Evolutionary conservation across 805 yeast genomes (phyloP).

Genomic region (Cyberlindnera mycetangii): DNA sequence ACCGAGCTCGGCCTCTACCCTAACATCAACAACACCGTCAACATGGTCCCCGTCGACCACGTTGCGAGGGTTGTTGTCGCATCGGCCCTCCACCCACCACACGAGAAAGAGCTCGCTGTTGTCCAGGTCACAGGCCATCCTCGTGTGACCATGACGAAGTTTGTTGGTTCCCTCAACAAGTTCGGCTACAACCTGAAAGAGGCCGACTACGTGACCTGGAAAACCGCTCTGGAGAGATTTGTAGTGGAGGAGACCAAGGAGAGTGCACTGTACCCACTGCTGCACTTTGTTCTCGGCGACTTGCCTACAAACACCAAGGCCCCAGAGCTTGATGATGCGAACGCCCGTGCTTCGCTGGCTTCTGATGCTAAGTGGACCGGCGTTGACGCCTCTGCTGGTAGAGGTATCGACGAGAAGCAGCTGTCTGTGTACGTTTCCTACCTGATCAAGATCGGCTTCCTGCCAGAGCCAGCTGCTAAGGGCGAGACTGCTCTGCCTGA

Average conservation of each 20-base stretch:
- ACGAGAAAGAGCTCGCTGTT: conserved; percentile 52
- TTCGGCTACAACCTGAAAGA: conserved; percentile 72
- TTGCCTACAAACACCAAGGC: conserved; percentile 90
- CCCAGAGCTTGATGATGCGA: conserved; percentile 88
- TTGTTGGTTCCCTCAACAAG: conserved; percentile 56
- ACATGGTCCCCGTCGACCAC: conserved; percentile 98
- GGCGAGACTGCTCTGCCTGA: conserved; percentile 53
- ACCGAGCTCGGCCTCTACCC: conserved; percentile 85
- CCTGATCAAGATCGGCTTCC: conserved; percentile 74
- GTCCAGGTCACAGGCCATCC: conserved; percentile 99
- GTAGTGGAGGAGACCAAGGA: conserved; percentile 75
- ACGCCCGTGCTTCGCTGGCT: conserved; percentile 68
- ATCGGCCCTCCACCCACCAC: conserved; percentile 74
- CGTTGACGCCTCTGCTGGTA: conserved; percentile 63
- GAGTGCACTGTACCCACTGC: conserved; percentile 85
- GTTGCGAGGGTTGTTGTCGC: conserved; percentile 91
- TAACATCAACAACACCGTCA: conserved; percentile 80
- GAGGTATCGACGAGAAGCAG: conserved; percentile 65
- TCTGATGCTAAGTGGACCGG: conserved; percentile 64
- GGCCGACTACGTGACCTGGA: conserved; percentile 78
- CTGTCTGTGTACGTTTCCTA: conserved; percentile 79
- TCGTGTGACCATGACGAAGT: conserved; percentile 75
- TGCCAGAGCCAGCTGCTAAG: conserved; percentile 54
- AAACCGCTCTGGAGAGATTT: conserved; percentile 64
- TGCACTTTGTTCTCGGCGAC: conserved; percentile 92